phyloP scores from a whole-genome alignment of 2,329 filamentous ascomycete genomes.

The Fusarium protoensiforme region DNA sequence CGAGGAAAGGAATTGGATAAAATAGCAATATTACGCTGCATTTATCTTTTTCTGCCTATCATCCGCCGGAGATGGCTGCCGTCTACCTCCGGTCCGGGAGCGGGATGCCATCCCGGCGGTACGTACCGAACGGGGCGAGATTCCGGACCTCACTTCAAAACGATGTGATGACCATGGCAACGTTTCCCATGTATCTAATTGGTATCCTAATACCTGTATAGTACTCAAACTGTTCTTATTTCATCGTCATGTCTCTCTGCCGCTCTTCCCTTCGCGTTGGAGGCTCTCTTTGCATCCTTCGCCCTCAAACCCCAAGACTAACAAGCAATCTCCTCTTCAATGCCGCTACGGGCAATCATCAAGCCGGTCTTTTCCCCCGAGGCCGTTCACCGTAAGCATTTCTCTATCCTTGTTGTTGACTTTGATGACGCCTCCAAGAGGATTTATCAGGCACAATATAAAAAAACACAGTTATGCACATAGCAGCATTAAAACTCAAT shows the following conservation, averaged over 20 bases:
- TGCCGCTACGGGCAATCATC: background rate
- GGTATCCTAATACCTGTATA: background rate
- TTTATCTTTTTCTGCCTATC: background rate
- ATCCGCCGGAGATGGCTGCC: background rate
- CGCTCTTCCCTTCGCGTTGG: background rate
- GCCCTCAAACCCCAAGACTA: background rate
- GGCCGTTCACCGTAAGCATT: conserved; percentile 22
- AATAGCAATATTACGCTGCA: background rate
- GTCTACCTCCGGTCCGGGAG: background rate
- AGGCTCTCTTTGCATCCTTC: background rate
- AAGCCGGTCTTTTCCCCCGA: conserved; percentile 18
- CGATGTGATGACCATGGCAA: background rate
- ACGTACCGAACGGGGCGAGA: background rate
- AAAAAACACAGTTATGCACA: too few relatives aligned
- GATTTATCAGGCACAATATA: too few relatives aligned
- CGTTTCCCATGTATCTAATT: background rate
- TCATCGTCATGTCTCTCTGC: background rate
- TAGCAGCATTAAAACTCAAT: too few relatives aligned
- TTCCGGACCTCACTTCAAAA: conserved; percentile 2
- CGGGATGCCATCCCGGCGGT: conserved; percentile 10
- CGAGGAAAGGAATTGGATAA: background rate
- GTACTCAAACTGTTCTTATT: background rate
- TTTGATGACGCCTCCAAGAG: too few relatives aligned
- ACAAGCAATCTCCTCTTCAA: background rate
- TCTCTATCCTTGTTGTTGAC: too few relatives aligned